A percentile compares a stretch with the other conserved stretches of the same genome.
phyloP scores from a whole-genome alignment of 352 stramenopile genomes.

The Globisporangium radiosum region DNA sequence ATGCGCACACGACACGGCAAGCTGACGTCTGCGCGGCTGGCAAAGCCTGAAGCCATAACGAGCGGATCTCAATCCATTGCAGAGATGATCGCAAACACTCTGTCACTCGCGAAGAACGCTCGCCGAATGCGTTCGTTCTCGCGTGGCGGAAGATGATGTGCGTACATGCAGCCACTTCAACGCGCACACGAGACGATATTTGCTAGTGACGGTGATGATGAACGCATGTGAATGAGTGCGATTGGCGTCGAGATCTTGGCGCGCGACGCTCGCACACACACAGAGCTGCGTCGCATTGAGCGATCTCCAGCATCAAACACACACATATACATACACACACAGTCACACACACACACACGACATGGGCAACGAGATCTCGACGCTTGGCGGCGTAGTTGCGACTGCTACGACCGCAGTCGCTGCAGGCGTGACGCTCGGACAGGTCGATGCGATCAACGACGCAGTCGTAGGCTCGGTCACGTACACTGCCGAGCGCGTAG shows the following conservation, averaged over 20 bases:
- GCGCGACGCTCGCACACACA: neutral
- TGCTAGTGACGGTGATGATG: neutral
- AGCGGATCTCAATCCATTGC: no score
- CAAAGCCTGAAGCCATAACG: no score
- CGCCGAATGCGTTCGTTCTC: neutral
- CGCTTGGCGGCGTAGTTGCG: slow-evolving; percentile 7
- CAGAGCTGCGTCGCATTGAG: neutral
- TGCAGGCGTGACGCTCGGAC: slow-evolving; percentile 9
- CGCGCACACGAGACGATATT: no score
- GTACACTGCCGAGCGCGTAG: slow-evolving; percentile 9
- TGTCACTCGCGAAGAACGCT: neutral
- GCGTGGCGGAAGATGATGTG: no score
- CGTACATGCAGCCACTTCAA: neutral
- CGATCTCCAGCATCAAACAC: neutral
- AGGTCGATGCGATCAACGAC: slow-evolving; percentile 11
- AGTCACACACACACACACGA: no score
- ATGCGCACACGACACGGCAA: no score
- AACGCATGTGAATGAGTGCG: neutral
- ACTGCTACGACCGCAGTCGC: slow-evolving; percentile 6
- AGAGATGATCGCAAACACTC: neutral
- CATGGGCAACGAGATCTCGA: slow-evolving; percentile 14
- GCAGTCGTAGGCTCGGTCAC: slow-evolving; percentile 7
- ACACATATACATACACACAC: neutral
- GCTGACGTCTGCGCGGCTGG: no score
- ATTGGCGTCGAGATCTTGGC: neutral